Evolutionary conservation across 2,329 filamentous ascomycete genomes (phyloP).

Genomic region (Aspergillus spinulosporus): DNA sequence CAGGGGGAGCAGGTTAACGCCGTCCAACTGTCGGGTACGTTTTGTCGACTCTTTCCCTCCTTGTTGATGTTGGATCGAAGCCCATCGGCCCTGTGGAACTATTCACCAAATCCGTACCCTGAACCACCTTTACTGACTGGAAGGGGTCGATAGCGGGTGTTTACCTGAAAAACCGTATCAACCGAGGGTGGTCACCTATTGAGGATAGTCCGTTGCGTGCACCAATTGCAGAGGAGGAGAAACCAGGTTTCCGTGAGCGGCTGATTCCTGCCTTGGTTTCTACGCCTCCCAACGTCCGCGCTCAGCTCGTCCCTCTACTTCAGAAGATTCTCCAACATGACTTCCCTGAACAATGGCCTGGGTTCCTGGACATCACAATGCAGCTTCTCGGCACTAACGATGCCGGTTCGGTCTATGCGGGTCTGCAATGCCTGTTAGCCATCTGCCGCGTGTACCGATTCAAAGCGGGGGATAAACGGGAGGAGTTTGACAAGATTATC

Average conservation of each 20-base stretch:
- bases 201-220: slow-evolving; percentile 73
- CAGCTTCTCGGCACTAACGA: slow-evolving; percentile 86
- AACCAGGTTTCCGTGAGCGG: slow-evolving; percentile 79
- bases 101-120: not conserved
- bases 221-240: slow-evolving; percentile 84
- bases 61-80: slow-evolving; percentile 1
- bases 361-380: slow-evolving; percentile 89
- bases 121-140: slow-evolving; percentile 16
- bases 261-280: slow-evolving; percentile 85
- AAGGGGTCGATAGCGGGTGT: slow-evolving; percentile 69
- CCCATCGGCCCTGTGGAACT: not conserved
- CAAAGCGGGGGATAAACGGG: slow-evolving; percentile 77
- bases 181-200: slow-evolving; percentile 79
- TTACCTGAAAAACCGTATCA: slow-evolving; percentile 97
- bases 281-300: slow-evolving; percentile 76
- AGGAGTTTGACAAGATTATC: slow-evolving; percentile 92
- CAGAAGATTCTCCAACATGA: slow-evolving; percentile 96
- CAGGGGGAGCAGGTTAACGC: slow-evolving; percentile 82
- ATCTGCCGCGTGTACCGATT: slow-evolving; percentile 96
- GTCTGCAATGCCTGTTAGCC: slow-evolving; percentile 87
- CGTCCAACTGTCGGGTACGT: slow-evolving; percentile 84
- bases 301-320: slow-evolving; percentile 89
- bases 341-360: slow-evolving; percentile 91
- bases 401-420: slow-evolving; percentile 82
- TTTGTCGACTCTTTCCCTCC: slow-evolving; percentile 20